Conservation (phyloP, 2,329 filamentous ascomycete species). For the Penicillium sp. region DNA sequence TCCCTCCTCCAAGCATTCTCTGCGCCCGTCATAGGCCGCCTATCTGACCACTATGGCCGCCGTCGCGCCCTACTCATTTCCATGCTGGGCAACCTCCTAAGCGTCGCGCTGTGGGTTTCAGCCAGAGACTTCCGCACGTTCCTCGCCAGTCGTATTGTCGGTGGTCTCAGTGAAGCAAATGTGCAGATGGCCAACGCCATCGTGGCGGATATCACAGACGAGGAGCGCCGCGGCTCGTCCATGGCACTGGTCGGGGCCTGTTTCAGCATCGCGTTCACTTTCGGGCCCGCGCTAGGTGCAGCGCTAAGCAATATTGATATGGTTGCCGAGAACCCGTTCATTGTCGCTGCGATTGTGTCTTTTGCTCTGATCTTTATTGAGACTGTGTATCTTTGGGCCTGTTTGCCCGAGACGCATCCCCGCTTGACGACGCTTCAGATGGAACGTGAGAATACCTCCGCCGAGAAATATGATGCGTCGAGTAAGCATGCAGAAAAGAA, state of each 20-base stretch:
- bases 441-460: conserved; percentile 15
- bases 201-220: conserved; percentile 90
- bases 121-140: conserved; percentile 96
- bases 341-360: conserved; percentile 84
- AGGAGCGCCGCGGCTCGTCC: conserved; percentile 77
- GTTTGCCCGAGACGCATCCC: conserved; percentile 74
- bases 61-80: conserved; percentile 82
- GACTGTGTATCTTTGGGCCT: conserved; percentile 80
- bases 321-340: conserved; percentile 87
- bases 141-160: conserved; percentile 85
- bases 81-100: conserved; percentile 90
- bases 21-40: conserved; percentile 81
- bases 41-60: conserved; percentile 86
- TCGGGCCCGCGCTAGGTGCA: conserved; percentile 88
- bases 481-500: background rate
- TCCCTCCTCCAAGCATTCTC: conserved; percentile 88
- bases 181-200: conserved; percentile 95
- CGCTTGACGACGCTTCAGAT: conserved; percentile 52
- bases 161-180: conserved; percentile 92
- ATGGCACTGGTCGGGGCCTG: conserved; percentile 97
- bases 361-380: conserved; percentile 80
- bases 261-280: conserved; percentile 96
- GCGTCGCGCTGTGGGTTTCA: conserved; percentile 88
- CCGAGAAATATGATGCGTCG: conserved; percentile 15
- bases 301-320: conserved; percentile 74